Evolutionary conservation across 2,329 filamentous ascomycete genomes (phyloP).

Genomic region (Verticillium longisporum): DNA sequence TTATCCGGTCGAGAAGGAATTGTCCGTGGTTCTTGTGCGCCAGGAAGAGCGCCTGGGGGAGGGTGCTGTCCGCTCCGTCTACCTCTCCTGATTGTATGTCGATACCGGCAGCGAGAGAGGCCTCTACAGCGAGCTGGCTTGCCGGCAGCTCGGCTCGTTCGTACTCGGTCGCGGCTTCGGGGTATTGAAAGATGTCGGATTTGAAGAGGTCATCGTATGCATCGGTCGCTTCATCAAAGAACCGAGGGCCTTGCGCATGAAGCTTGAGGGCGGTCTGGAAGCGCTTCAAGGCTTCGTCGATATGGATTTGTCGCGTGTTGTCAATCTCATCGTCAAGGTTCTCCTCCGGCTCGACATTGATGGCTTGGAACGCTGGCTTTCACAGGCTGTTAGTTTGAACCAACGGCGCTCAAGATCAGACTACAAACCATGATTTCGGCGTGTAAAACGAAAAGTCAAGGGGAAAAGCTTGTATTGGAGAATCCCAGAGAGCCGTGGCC

Average conservation of each 20-base stretch:
- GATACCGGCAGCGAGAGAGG: conserved; percentile 40
- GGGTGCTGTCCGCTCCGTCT: conserved; percentile 70
- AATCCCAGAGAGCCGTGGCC: neutral
- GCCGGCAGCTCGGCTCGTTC: conserved; percentile 57
- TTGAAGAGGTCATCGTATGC: conserved; percentile 82
- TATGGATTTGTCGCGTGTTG: conserved; percentile 90
- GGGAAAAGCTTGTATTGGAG: neutral
- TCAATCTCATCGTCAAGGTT: conserved; percentile 87
- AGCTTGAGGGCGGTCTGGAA: conserved; percentile 89
- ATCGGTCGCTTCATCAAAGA: conserved; percentile 67
- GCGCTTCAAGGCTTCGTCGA: conserved; percentile 91
- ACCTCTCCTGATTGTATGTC: conserved; percentile 54
- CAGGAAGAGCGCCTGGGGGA: conserved; percentile 85
- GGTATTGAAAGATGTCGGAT: conserved; percentile 90
- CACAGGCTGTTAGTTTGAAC: neutral
- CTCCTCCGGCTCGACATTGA: conserved; percentile 92
- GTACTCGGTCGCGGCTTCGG: conserved; percentile 80
- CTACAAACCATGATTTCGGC: neutral
- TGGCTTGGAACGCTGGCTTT: conserved; percentile 68
- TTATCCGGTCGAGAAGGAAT: conserved; percentile 73
- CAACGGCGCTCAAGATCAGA: neutral
- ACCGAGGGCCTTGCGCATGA: conserved; percentile 76
- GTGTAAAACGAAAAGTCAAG: neutral
- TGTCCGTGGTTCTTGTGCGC: conserved; percentile 95
- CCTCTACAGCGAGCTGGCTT: conserved; percentile 40